phyloP scores from a whole-genome alignment of 306 rosid genomes.

The apple (Malus domestica) region DNA sequence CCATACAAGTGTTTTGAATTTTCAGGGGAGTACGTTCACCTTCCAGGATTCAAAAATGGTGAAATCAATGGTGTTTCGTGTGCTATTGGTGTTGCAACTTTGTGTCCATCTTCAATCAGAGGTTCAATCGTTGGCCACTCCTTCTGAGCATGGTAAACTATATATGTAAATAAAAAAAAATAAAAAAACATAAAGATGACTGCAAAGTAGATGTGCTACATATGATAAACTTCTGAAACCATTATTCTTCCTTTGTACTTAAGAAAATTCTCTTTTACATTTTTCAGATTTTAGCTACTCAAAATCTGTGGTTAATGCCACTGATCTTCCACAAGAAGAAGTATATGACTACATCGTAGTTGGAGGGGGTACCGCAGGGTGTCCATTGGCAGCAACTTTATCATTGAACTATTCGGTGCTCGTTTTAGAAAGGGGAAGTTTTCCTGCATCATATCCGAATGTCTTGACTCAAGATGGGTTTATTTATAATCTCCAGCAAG shows the following conservation, averaged over 20 bases:
- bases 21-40: no score
- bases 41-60: no score
- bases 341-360: constrained; percentile 30
- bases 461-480: not conserved
- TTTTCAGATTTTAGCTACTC: constrained; percentile 21
- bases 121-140: no score
- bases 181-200: not conserved
- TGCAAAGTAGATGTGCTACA: not conserved
- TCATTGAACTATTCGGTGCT: constrained; percentile 18
- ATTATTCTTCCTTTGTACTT: not conserved
- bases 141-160: no score
- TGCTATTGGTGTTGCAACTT: no score
- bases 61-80: no score
- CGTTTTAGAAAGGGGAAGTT: constrained; percentile 25
- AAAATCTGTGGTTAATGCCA: constrained; percentile 14
- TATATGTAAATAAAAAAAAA: no score
- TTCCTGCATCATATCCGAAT: not conserved
- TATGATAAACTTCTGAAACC: no score
- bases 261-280: not conserved
- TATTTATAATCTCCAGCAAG: not conserved
- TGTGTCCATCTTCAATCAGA: no score
- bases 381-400: constrained; percentile 31
- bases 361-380: constrained; percentile 39
- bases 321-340: not conserved
- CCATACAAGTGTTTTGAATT: no score